phyloP scores from a whole-genome alignment of 2,329 filamentous ascomycete genomes.

The Cordyceps sp. region DNA sequence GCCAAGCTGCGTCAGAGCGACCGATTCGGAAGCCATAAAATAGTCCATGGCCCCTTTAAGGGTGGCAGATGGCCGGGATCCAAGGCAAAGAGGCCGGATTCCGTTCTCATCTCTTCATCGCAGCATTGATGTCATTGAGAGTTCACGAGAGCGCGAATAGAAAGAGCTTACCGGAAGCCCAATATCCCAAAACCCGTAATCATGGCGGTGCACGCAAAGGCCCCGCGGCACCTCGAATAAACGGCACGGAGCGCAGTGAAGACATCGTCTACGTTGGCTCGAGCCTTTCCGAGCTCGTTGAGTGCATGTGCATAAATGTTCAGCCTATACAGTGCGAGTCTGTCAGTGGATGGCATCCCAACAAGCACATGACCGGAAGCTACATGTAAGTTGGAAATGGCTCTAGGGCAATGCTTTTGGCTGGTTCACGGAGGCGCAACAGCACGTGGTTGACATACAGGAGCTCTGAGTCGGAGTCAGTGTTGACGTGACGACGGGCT shows the following conservation, averaged over 20 bases:
- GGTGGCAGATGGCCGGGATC: conserved; percentile 51
- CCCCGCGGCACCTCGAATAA: conserved; percentile 58
- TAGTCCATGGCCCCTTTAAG: conserved; percentile 55
- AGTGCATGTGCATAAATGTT: conserved; percentile 79
- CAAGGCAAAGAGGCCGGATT: conserved; percentile 68
- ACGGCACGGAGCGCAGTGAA: conserved; percentile 56
- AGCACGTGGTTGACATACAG: not conserved
- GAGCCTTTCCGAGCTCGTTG: conserved; percentile 63
- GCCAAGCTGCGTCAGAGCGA: conserved; percentile 67
- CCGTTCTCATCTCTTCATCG: conserved; percentile 19
- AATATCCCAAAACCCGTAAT: conserved; percentile 66
- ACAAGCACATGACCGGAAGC: too few species aligned
- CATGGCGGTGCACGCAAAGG: conserved; percentile 70
- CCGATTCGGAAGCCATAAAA: conserved; percentile 80
- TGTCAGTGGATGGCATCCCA: too few species aligned
- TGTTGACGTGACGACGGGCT: conserved; percentile 76
- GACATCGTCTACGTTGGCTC: conserved; percentile 63
- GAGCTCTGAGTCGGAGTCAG: conserved; percentile 66
- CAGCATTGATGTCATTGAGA: not conserved
- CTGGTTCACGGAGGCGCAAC: too few species aligned
- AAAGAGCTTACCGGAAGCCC: conserved; percentile 39
- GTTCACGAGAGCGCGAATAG: not conserved
- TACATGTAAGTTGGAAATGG: too few species aligned
- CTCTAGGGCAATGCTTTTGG: too few species aligned
- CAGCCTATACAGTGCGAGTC: too few species aligned